Evolutionary conservation across 169 alveolate species (phyloP).

Genomic region (Plasmodium adleri): DNA sequence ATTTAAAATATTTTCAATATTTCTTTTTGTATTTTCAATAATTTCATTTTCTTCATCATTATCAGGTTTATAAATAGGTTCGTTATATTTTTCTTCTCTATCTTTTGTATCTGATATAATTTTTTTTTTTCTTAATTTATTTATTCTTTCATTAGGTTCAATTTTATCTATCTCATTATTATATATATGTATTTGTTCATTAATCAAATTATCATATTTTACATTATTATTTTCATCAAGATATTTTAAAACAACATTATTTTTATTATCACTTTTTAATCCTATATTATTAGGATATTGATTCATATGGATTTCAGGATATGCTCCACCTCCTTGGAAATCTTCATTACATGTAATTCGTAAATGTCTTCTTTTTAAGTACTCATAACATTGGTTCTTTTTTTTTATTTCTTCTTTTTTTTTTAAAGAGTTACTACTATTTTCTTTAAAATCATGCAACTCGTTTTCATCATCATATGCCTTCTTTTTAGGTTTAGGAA

Average conservation of each 20-base stretch:
- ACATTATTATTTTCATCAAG: conserved; percentile 82
- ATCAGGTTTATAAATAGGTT: conserved; percentile 82
- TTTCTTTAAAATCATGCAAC: background rate
- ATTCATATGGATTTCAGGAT: conserved; percentile 86
- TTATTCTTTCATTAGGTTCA: conserved; percentile 68
- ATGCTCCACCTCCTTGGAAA: conserved; percentile 89
- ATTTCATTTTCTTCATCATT: conserved; percentile 83
- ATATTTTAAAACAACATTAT: conserved; percentile 77
- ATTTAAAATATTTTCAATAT: conserved; percentile 86
- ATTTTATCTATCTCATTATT: conserved; percentile 33
- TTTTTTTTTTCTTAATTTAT: conserved; percentile 79
- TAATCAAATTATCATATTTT: conserved; percentile 81
- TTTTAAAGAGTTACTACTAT: background rate
- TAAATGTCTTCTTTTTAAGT: conserved; percentile 78
- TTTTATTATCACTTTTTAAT: background rate
- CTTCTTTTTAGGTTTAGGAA: conserved; percentile 56
- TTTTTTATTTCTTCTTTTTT: conserved; percentile 1
- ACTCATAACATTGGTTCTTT: conserved; percentile 59
- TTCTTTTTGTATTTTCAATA: conserved; percentile 85
- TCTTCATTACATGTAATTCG: conserved; percentile 84
- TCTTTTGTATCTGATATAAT: conserved; percentile 80
- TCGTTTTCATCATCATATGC: background rate
- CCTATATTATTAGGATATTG: conserved; percentile 89
- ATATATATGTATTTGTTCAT: conserved; percentile 63
- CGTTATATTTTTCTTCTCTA: conserved; percentile 81